phyloP scores from a whole-genome alignment of 805 yeast genomes.

The Cyberlindnera petersonii region DNA sequence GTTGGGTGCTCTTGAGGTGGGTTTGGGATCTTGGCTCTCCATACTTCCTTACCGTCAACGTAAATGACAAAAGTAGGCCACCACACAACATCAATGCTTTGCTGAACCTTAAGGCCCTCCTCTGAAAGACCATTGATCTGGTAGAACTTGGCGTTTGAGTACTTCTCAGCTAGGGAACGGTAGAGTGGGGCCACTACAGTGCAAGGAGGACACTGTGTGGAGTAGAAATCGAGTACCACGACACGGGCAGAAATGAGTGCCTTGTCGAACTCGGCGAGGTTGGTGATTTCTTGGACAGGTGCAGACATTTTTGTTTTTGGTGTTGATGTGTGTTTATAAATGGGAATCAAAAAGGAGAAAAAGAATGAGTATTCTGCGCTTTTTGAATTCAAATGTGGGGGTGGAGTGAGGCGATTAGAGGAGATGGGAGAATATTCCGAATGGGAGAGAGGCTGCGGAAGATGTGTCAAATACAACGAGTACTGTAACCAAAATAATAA shows the following conservation, averaged over 20 bases:
- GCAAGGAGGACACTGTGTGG: conserved; percentile 27
- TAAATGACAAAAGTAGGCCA: conserved; percentile 29
- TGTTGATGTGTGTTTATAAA: neutral
- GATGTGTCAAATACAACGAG: no score
- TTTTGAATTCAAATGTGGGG: no score
- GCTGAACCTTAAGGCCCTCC: conserved; percentile 19
- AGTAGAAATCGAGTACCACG: conserved; percentile 25
- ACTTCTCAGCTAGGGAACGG: conserved; percentile 16
- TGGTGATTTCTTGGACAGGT: conserved; percentile 13
- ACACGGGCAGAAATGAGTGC: conserved; percentile 13
- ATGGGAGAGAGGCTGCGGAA: no score
- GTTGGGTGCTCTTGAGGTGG: conserved; percentile 27
- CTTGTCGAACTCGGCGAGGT: conserved; percentile 13
- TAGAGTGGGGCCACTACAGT: conserved; percentile 27
- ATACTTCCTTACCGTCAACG: conserved; percentile 20
- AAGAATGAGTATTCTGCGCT: no score
- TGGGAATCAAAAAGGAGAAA: no score
- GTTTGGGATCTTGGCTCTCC: conserved; percentile 28
- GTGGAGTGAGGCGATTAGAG: no score
- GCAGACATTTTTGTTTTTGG: conserved; percentile 5
- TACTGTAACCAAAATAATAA: no score
- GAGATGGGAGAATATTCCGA: no score
- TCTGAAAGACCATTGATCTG: conserved; percentile 23
- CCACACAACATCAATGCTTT: conserved; percentile 25
- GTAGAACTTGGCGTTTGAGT: conserved; percentile 22